A percentile compares a stretch with the other conserved stretches of the same genome.
Conservation (phyloP, 2,329 filamentous ascomycete species). For the Pseudogymnoascus pannorum region DNA sequence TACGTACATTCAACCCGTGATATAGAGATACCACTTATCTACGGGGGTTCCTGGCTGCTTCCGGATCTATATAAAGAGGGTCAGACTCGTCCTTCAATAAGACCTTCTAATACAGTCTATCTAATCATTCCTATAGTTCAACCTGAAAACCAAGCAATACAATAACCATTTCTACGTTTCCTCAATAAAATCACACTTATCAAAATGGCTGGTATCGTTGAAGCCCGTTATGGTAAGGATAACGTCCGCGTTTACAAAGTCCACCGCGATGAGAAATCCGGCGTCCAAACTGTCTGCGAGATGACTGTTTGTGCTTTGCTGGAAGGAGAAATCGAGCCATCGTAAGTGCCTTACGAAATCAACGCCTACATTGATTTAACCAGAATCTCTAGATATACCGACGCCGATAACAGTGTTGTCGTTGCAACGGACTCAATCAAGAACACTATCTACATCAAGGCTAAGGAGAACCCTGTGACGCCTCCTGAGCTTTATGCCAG, state of each 20-base stretch:
- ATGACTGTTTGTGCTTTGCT: conserved; percentile 92
- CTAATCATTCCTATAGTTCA: background rate
- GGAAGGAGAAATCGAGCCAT: conserved; percentile 83
- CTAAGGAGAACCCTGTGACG: conserved; percentile 86
- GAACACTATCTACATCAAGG: conserved; percentile 92
- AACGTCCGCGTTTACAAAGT: conserved; percentile 98
- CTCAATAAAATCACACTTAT: background rate
- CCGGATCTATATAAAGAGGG: conserved; percentile 8
- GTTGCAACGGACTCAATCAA: conserved; percentile 98
- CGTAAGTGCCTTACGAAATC: conserved; percentile 42
- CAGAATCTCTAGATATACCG: conserved; percentile 62
- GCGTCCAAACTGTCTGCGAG: conserved; percentile 79
- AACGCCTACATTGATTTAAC: conserved; percentile 8
- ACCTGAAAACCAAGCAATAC: background rate
- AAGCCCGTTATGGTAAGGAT: conserved; percentile 85
- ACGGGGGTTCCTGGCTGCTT: background rate
- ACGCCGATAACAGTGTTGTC: conserved; percentile 88
- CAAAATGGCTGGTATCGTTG: conserved; percentile 48
- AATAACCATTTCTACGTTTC: background rate
- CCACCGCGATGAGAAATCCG: conserved; percentile 66
- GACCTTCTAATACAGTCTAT: background rate
- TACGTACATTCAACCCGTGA: background rate
- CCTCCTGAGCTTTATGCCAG: conserved; percentile 89
- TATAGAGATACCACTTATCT: conserved; percentile 4
- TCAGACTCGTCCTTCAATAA: background rate